phyloP scores from a whole-genome alignment of 805 yeast genomes.

The Zygoascus biomembranicola region DNA sequence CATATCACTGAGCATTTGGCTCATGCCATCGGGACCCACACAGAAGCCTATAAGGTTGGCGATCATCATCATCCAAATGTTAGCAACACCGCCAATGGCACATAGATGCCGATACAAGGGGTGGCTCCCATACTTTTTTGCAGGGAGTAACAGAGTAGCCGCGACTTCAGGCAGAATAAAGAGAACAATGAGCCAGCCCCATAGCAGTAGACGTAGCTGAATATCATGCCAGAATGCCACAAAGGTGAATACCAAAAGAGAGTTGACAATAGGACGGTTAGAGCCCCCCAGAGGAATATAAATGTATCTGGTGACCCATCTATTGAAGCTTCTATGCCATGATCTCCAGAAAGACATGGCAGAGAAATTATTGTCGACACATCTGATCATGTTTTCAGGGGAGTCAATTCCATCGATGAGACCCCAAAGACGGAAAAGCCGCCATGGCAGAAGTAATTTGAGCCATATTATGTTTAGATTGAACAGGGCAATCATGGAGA shows the following conservation, averaged over 20 bases:
- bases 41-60: constrained; percentile 95
- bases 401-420: constrained; percentile 89
- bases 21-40: constrained; percentile 80
- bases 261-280: constrained; percentile 58
- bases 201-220: constrained; percentile 69
- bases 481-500: constrained; percentile 89
- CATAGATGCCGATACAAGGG: constrained; percentile 78
- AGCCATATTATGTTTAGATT: constrained; percentile 89
- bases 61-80: constrained; percentile 97
- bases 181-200: constrained; percentile 94
- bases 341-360: constrained; percentile 97
- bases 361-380: constrained; percentile 89
- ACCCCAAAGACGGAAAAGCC: constrained; percentile 89
- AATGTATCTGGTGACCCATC: constrained; percentile 82
- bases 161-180: constrained; percentile 81
- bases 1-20: constrained; percentile 56
- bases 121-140: constrained; percentile 30
- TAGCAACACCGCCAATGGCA: constrained; percentile 78
- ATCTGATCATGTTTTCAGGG: constrained; percentile 95
- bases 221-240: constrained; percentile 99
- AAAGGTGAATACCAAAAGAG: constrained; percentile 81
- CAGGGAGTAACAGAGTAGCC: constrained; percentile 40
- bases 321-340: constrained; percentile 93
- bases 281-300: constrained; percentile 91
- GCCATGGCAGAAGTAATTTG: constrained; percentile 90